A percentile compares a stretch with the other conserved stretches of the same genome.
These are phyloP conservation scores for Penicillium aurantiogriseum DNA, from an alignment of 2,329 filamentous ascomycete genomes.

Conservation along the genomic window DNA sequence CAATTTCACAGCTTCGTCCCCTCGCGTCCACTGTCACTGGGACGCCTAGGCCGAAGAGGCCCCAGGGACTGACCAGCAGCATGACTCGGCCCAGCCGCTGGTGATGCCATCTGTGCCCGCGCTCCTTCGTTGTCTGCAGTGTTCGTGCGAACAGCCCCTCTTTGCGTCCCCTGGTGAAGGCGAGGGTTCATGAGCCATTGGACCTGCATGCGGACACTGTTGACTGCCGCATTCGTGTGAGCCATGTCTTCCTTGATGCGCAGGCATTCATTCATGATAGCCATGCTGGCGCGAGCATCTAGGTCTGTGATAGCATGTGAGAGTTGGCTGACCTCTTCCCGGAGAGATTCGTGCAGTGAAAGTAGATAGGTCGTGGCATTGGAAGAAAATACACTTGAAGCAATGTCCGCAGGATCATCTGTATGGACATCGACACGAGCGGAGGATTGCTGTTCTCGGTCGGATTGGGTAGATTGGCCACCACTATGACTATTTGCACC, in stretches of 20 bases:
- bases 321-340: constrained; percentile 58
- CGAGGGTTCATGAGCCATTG: constrained; percentile 62
- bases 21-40: constrained; percentile 43
- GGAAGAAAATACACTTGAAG: constrained; percentile 33
- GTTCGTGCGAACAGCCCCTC: constrained; percentile 22
- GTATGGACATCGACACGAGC: constrained; percentile 6
- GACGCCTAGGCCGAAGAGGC: constrained; percentile 32
- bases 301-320: constrained; percentile 57
- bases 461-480: constrained; percentile 13
- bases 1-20: constrained; percentile 37
- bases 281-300: constrained; percentile 61
- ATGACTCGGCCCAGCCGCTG: constrained; percentile 29
- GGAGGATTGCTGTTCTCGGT: constrained; percentile 12
- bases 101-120: constrained; percentile 20
- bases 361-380: constrained; percentile 57
- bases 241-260: constrained; percentile 62
- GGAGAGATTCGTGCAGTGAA: constrained; percentile 60
- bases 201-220: constrained; percentile 59
- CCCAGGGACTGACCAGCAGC: constrained; percentile 22
- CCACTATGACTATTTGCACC: not conserved
- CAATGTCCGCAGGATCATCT: constrained; percentile 18
- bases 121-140: constrained; percentile 12
- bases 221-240: constrained; percentile 60
- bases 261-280: constrained; percentile 62
- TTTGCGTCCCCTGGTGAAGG: constrained; percentile 45